Evolutionary conservation across 306 rosid species (phyloP), one percentile per base, ranked within the genome.

Genomic region (Senna tora): DNA sequence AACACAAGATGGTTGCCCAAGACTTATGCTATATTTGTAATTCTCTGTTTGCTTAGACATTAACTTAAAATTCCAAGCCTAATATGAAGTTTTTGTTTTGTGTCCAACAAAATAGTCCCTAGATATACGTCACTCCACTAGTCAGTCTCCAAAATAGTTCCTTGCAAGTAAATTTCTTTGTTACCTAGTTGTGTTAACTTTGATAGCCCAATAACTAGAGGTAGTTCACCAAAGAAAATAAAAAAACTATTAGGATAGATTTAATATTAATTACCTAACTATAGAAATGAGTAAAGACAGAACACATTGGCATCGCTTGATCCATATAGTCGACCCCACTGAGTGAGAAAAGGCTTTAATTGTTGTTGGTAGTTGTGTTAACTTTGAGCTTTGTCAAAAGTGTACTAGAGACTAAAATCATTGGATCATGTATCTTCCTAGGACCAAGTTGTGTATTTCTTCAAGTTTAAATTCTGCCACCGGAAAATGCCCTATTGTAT

Each of bases 1-100:
- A 80, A 90, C 74, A 91, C n/a, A 62, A 84, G 85, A 84, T 91
- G 97, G 97, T 54, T 87, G 83, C 96, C 97, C 65, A 75, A 87
- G 84, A 94, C 94, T 17, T 77, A 77, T 22, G 76, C 96, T 4
- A 52, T 94, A 42, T 87, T 83, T 60, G 99, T 94, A 94, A 79
- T 66, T 60, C 76, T 67, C 81, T 69, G 50, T 82, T 73, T 63
- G 19, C 63, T 56, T 36, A 46, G 66, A 57, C 71, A 30, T 78
- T 51, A 50, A 19, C 55, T 55, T 19, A 5, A 59, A 9, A 39
- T 64, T 39, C 42, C 41, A 16, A 10, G 15, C 8, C 63, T 15
- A 61, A 47, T 54, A 42, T 43, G 22, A 47, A 47, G 3, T 63
- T 11, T 51, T 56, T 38, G 21, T 32, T 80, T 59, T 43, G 30